Conservation (phyloP, 352 stramenopile species). For the Pythium insidiosum region DNA sequence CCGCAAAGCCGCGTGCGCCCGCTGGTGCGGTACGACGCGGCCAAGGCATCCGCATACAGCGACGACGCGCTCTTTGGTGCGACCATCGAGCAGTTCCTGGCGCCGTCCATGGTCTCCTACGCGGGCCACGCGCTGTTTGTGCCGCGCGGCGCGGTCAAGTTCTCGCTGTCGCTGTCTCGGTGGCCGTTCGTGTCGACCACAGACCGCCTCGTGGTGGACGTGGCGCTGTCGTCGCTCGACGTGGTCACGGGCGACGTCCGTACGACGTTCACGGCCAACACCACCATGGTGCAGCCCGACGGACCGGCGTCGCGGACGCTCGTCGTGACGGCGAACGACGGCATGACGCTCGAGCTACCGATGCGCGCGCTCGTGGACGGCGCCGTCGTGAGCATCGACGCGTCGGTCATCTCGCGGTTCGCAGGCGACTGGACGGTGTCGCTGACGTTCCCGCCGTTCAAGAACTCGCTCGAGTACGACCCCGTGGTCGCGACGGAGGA, state of each 20-base stretch:
- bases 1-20: background rate
- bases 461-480: background rate
- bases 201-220: background rate
- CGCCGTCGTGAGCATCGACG: background rate
- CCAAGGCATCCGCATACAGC: no score
- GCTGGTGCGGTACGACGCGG: background rate
- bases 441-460: conserved; percentile 1
- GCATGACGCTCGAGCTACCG: background rate
- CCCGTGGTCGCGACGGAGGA: background rate
- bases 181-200: background rate
- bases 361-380: background rate
- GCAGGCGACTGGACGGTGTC: no score
- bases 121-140: background rate
- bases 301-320: no score
- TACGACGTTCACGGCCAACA: background rate
- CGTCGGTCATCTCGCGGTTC: background rate
- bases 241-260: background rate
- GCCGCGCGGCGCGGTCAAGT: background rate
- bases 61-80: background rate
- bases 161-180: background rate
- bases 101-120: background rate
- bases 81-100: background rate
- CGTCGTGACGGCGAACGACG: background rate
- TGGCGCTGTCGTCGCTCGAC: background rate
- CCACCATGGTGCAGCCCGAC: no score